A percentile compares a stretch with the other conserved stretches of the same genome.
Conservation (phyloP, 78 protist genomes). For the Dictyostelium purpureum region DNA sequence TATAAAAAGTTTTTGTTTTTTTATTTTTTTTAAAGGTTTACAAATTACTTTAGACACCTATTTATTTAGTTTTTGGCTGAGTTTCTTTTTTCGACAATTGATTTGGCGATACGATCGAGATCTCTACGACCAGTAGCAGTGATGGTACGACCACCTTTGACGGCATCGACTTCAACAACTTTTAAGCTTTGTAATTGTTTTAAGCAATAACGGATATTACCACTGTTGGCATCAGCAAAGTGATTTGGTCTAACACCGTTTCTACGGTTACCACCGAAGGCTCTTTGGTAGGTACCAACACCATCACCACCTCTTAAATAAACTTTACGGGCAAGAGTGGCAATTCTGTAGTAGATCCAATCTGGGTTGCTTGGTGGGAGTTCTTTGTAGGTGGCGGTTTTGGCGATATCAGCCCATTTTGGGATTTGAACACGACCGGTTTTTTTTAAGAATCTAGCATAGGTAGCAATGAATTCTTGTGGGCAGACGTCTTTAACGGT, state of each 20-base stretch:
- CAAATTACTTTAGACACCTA: too few relatives aligned
- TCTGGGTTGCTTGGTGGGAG: constrained; percentile 97
- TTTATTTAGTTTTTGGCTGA: constrained; percentile 26
- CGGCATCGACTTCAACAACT: constrained; percentile 73
- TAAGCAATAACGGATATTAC: constrained; percentile 86
- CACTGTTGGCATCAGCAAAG: constrained; percentile 80
- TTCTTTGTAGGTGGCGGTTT: constrained; percentile 95
- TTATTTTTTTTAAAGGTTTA: too few relatives aligned
- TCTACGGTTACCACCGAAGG: constrained; percentile 82
- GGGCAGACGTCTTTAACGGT: constrained; percentile 96
- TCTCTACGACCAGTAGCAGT: constrained; percentile 87
- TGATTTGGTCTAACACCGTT: constrained; percentile 86
- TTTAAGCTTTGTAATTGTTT: constrained; percentile 85
- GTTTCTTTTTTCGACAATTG: constrained; percentile 65
- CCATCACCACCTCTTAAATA: constrained; percentile 90
- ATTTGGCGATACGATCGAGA: constrained; percentile 89
- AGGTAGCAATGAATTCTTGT: constrained; percentile 91
- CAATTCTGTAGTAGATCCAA: constrained; percentile 98
- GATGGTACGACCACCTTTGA: constrained; percentile 85
- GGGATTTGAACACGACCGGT: constrained; percentile 94
- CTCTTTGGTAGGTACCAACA: constrained; percentile 79
- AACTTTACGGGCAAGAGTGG: constrained; percentile 92
- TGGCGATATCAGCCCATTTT: constrained; percentile 94
- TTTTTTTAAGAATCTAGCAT: constrained; percentile 94
- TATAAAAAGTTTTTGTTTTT: too few relatives aligned